Evolutionary conservation across 345 rosid species (phyloP), one percentile per base, ranked within the genome.

Genomic region (Citrus sp.): DNA sequence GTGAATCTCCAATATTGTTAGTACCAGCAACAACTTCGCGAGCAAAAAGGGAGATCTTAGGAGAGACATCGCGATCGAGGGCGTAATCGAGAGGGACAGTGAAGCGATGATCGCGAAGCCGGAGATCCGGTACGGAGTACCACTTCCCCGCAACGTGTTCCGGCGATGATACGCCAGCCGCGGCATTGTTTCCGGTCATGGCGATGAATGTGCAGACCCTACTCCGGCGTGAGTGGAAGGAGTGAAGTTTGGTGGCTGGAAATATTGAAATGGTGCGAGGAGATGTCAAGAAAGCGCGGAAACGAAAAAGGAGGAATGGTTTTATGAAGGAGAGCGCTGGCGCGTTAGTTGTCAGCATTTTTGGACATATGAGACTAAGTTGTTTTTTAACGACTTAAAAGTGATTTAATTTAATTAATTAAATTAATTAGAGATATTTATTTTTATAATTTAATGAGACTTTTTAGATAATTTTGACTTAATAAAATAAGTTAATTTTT

Each of bases 1-100:
- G 25, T 21, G 21, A 67, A 27, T 34, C 65, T 21, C 27, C 67
- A 19, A 16, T 70, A 51, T 70, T 70, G 58, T 70, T 22, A 30
- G 66, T 90, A 92, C 98, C 98, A 4, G 91, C 85, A 14, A 92
- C 95, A 80, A 93, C 87, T 87, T 95, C 98, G 27, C 98, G 92
- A 82, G 91, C 97, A 46, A 93, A 93, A 77, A 92, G 67, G 14
- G 95, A 82, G 77, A 95, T 91, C 82, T 80, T 90, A 30, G 87
- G 86, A 70, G 89, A 88, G 75, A 67, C 70, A 67, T 58, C 74
- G 32, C 70, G 79, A 75, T 80, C 59, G 25, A 74, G 46, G 10
- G 92, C 83, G 79, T 95, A 90, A 84, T 93, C 96, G 34, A 95
- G 89, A 77, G 98, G 99, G 16, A 91, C 93, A 62, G 82, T 56